These are phyloP conservation scores for Trypanosoma melophagium DNA, from an alignment of 208 protist genomes.

Conservation along the genomic window DNA sequence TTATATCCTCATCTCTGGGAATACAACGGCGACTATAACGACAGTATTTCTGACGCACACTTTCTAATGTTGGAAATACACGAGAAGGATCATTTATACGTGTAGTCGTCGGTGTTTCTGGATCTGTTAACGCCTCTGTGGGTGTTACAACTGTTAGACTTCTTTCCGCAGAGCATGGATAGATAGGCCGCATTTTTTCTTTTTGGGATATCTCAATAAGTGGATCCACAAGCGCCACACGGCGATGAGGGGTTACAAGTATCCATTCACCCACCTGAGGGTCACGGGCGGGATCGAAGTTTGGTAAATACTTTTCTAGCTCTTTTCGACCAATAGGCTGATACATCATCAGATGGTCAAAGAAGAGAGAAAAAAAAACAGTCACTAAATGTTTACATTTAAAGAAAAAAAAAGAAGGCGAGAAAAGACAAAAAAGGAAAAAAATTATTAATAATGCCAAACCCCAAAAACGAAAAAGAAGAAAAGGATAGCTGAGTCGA, in stretches of 20 bases:
- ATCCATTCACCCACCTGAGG: constrained; percentile 84
- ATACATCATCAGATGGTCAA: constrained; percentile 8
- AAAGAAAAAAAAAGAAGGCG: constrained; percentile 17
- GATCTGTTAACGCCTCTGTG: background rate
- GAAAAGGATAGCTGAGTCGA: too few relatives aligned
- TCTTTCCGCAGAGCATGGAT: constrained; percentile 15
- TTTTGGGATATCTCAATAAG: constrained; percentile 50
- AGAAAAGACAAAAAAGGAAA: constrained; percentile 30
- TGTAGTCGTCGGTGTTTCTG: background rate
- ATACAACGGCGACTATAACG: background rate
- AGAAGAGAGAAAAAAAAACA: constrained; percentile 10
- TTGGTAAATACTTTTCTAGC: constrained; percentile 62
- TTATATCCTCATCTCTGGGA: background rate
- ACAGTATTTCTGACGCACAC: constrained; percentile 16
- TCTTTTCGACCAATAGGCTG: constrained; percentile 38
- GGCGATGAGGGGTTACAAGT: constrained; percentile 55
- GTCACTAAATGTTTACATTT: background rate
- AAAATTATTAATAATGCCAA: background rate
- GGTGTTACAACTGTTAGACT: background rate
- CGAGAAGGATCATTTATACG: constrained; percentile 7
- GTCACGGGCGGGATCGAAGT: constrained; percentile 62
- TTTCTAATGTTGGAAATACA: constrained; percentile 25
- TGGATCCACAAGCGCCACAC: constrained; percentile 45
- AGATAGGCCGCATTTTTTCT: constrained; percentile 17
- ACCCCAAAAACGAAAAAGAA: constrained; percentile 21